Conservation (phyloP, 192 early-diverging fungal genomes). For the Coemansia sp. region DNA sequence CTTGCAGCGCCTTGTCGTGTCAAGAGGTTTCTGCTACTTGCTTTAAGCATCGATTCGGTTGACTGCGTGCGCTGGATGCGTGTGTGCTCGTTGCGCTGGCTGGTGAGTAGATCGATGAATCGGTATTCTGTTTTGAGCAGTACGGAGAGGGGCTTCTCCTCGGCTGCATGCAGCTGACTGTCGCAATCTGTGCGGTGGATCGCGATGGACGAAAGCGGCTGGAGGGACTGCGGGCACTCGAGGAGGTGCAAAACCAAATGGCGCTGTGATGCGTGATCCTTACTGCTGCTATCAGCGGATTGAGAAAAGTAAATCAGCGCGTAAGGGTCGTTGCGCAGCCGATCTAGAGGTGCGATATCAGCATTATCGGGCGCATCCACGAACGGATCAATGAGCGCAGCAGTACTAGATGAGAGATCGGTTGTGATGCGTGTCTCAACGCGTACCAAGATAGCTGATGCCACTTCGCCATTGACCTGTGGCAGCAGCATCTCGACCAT, state of each 20-base stretch:
- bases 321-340: conserved; percentile 6
- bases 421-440: conserved; percentile 13
- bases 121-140: conserved; percentile 12
- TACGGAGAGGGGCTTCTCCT: neutral
- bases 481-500: conserved; percentile 13
- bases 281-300: neutral
- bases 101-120: conserved; percentile 27
- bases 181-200: neutral
- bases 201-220: conserved; percentile 1
- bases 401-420: conserved; percentile 4
- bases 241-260: conserved; percentile 39
- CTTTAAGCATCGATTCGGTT: conserved; percentile 20
- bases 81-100: conserved; percentile 16
- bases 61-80: conserved; percentile 41
- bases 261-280: neutral
- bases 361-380: neutral
- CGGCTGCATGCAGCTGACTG: neutral
- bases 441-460: conserved; percentile 1
- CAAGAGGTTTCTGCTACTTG: neutral
- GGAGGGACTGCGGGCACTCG: conserved; percentile 8
- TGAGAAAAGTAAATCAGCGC: conserved; percentile 25
- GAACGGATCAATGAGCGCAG: conserved; percentile 18
- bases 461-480: neutral
- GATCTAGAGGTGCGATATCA: neutral
- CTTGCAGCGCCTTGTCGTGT: conserved; percentile 10